Percentiles rank a stretch among this genome's conserved stretches.
Evolutionary conservation across 1,284 basidiomycete genomes (phyloP).

Genomic region (Apiotrichum domesticum): DNA sequence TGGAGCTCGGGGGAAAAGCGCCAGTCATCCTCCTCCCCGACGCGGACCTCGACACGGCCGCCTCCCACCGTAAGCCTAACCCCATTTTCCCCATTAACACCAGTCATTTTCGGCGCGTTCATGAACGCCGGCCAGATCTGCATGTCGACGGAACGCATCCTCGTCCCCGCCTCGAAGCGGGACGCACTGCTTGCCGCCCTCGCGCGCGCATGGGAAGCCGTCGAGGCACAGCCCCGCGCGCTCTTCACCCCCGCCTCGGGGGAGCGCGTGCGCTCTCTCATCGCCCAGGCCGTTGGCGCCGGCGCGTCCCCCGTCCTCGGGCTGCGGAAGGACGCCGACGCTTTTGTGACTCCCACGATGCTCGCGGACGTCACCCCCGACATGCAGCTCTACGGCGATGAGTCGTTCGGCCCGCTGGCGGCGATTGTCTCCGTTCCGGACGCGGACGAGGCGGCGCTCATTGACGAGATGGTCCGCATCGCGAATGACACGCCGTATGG

Average conservation of each 20-base stretch:
- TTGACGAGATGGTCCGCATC: constrained; percentile 51
- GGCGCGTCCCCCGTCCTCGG: constrained; percentile 50
- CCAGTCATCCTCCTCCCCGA: constrained; percentile 54
- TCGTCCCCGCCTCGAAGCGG: constrained; percentile 49
- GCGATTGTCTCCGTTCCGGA: constrained; percentile 23
- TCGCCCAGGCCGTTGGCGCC: constrained; percentile 52
- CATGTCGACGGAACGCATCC: constrained; percentile 64
- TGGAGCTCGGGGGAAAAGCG: constrained; percentile 51
- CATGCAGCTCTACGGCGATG: constrained; percentile 55
- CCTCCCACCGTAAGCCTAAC: constrained; percentile 31
- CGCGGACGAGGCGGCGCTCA: constrained; percentile 22
- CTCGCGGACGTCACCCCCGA: constrained; percentile 51
- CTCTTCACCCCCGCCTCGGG: constrained; percentile 56
- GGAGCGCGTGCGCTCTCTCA: constrained; percentile 51
- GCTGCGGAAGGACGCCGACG: constrained; percentile 29
- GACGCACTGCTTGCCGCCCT: constrained; percentile 47
- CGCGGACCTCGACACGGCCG: constrained; percentile 57
- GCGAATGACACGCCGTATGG: constrained; percentile 55
- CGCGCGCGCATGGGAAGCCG: constrained; percentile 26
- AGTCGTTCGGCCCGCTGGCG: constrained; percentile 58
- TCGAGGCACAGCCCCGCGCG: constrained; percentile 22
- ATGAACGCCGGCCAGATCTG: constrained; percentile 63
- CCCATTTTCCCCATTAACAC: background rate
- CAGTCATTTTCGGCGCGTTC: constrained; percentile 52
- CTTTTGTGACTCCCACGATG: constrained; percentile 56